Conservation (phyloP, 352 stramenopile species). For the Phytopythium cucurbitacearum region DNA sequence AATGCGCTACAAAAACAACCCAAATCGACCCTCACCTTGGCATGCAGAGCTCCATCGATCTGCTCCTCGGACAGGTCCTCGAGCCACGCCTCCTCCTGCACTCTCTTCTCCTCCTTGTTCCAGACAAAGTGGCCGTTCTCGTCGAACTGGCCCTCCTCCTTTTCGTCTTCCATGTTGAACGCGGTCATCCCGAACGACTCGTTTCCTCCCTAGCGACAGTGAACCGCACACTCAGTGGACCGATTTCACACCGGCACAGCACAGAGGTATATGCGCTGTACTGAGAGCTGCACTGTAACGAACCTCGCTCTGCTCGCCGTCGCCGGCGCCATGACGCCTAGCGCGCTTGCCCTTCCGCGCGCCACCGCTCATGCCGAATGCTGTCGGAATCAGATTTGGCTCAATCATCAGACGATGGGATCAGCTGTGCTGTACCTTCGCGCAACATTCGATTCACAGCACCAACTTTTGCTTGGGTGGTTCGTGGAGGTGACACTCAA, state of each 20-base stretch:
- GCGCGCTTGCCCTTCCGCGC: neutral
- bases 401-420: neutral
- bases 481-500: no score
- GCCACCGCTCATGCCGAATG: slow-evolving; percentile 6
- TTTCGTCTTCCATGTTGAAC: slow-evolving; percentile 85
- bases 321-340: neutral
- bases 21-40: slow-evolving; percentile 25
- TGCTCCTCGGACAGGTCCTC: slow-evolving; percentile 68
- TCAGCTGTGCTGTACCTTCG: slow-evolving; percentile 12
- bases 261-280: no score
- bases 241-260: no score
- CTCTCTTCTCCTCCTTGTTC: slow-evolving; percentile 66
- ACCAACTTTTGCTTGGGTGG: no score
- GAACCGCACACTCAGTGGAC: slow-evolving; percentile 1
- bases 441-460: neutral
- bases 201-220: slow-evolving; percentile 11
- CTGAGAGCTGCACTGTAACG: neutral
- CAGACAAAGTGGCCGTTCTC: slow-evolving; percentile 76
- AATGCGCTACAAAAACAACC: neutral
- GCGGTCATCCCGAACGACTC: slow-evolving; percentile 52
- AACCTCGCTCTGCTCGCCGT: neutral
- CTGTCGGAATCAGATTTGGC: neutral
- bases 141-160: slow-evolving; percentile 85
- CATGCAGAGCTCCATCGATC: slow-evolving; percentile 54
- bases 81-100: slow-evolving; percentile 84